Base-by-base conservation (phyloP, 345 rosid species). In the Anastatica hierochuntica region DNA sequence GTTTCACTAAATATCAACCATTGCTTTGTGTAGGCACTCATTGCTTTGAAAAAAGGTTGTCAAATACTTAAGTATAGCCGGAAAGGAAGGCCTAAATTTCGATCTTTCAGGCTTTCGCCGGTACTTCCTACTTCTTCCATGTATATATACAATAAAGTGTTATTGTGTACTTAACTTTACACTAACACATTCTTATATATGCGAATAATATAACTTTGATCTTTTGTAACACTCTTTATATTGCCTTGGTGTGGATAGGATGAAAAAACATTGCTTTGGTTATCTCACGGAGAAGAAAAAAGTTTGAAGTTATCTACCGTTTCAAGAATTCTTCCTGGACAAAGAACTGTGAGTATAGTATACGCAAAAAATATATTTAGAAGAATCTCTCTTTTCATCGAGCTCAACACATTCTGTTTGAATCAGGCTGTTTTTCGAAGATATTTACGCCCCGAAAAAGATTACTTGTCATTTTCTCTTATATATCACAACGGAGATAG, bases 381-480 rank as follows among this genome's bases (percentile, higher is more conserved):
- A 29, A 4, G 33, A 29, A 1, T 29, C 10, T 29, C 33, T 29
- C 6, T 29, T 29, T 29, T 29, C 33, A 29, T 6, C 6, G 6
- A 29, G 6, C 33, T 29, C 8, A 29, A 21, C 24, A 21, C 17
- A 10, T 31, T 31, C 6, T 29, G 33, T 29, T 29, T 29, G 63
- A 53, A 44, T 45, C 75, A 84, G 96, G 81, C 95, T 64, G 96
- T 92, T 45, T 92, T 92, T 54, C 79, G 75, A 72, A 88, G 98
- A 77, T 88, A 62, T 71, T 67, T 88, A 68, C 95, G 94, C 36
- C 94, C 95, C 11, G 98, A 92, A 71, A 88, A 88, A 54, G 98
- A 85, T 55, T 86, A 88, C 63, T 74, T 88, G 60, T 92, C 96
- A 20, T 92, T 92, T 76, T 92, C 96, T 20, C 98, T 92, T 65